A percentile compares a stretch with the other conserved stretches of the same genome.
These are phyloP conservation scores for Paratinospora sagittata DNA, from an alignment of 164 flowering plant genomes.

Conservation along the genomic window DNA sequence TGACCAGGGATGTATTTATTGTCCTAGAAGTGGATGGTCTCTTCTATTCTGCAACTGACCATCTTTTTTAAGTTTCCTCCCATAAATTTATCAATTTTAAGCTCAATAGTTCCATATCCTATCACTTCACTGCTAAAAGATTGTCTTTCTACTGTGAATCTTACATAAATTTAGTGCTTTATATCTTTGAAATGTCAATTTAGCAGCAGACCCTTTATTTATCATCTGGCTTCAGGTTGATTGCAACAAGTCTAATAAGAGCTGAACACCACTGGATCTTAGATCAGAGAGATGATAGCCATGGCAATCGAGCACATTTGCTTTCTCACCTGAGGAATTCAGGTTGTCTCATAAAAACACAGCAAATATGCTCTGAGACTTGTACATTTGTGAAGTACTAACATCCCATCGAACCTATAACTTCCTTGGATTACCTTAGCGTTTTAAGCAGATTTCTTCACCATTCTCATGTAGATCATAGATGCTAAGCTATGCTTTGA, in stretches of 20 bases:
- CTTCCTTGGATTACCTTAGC: no score
- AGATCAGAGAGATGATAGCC: not conserved
- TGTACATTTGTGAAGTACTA: no score
- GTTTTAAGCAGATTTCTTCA: no score
- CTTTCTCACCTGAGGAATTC: no score
- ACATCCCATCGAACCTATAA: no score
- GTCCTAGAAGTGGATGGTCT: conserved; percentile 19
- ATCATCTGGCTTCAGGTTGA: not conserved
- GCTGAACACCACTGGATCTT: not conserved
- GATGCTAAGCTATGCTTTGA: no score
- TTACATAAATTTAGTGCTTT: not conserved
- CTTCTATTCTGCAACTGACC: conserved; percentile 9
- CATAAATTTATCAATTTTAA: conserved; percentile 5
- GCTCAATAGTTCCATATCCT: not conserved
- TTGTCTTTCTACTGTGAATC: not conserved
- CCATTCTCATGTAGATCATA: no score
- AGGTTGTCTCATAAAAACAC: no score
- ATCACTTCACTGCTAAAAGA: not conserved
- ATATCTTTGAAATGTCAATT: not conserved
- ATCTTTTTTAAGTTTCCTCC: conserved; percentile 14
- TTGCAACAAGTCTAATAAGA: not conserved
- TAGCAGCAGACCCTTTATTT: not conserved
- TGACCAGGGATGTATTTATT: conserved; percentile 13
- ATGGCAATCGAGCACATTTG: no score
- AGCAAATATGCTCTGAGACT: no score